Base-by-base conservation (phyloP, 1,284 basidiomycete species). In the Singerocomus rubriflavus region DNA sequence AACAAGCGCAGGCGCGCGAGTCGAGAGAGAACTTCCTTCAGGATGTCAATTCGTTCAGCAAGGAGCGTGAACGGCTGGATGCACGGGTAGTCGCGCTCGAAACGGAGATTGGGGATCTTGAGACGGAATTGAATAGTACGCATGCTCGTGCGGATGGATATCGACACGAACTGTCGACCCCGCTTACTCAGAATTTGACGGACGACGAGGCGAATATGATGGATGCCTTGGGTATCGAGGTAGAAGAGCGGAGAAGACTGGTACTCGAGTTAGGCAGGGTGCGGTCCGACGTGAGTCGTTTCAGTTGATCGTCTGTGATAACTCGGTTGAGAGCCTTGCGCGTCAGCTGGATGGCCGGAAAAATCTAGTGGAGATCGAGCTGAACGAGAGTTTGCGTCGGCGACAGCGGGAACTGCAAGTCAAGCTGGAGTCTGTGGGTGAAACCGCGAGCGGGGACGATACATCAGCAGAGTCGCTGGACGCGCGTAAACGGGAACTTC, bases 291-390 rank as follows among this genome's bases (percentile, higher is more conserved):
- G 92, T 92, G 52, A 48, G 82, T 65, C 8, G 26, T 51, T 42
- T 27, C 6, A 25, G 37, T 17, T 30, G 32, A 30, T 14, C 38
- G 40, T 11, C n/a, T 37, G 12, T 31, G 38, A 37, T 37, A 43
- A 41, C 44, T 29, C 38, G n/a, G 4, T 38, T 54, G 16, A 58
- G 13, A 8, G 12, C 29, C 26, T 46, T 36, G 21, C 46, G 36
- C 55, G 37, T 34, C 52, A 97, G 91, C 71, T 95, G 49, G 85
- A 88, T 34, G 81, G 84, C 21, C 79, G 79, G 56, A 93, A 91
- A 69, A 91, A 85, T 62, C 72, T 85, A 12, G 73, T 98, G 21
- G 92, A 98, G 67, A 95, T 98, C 46, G 96, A 99, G 68, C 76
- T 99, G 31, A 92, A 90, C 56, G 96, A 99, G 65, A 87, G 86